A percentile compares a stretch with the other conserved stretches of the same genome.
Evolutionary conservation across 1,284 basidiomycete genomes (phyloP).

Genomic region (Gomphus bonarii): DNA sequence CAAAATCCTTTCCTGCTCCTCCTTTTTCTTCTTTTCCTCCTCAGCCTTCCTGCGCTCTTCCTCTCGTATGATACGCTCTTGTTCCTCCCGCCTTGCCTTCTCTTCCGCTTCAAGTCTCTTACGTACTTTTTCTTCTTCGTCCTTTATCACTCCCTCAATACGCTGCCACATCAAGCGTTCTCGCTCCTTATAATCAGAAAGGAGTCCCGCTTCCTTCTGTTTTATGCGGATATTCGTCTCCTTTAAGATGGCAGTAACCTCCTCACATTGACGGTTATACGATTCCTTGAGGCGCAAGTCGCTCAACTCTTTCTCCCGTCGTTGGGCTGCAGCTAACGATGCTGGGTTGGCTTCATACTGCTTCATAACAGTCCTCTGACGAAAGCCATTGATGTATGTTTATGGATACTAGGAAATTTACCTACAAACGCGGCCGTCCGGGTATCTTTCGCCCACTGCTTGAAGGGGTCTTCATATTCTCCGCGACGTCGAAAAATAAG

Average conservation of each 20-base stretch:
- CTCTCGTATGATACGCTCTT: slow-evolving; percentile 22
- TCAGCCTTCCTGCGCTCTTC: slow-evolving; percentile 24
- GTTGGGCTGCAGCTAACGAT: slow-evolving; percentile 29
- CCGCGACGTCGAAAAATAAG: slow-evolving; percentile 57
- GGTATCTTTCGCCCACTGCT: slow-evolving; percentile 65
- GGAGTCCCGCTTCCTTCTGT: slow-evolving; percentile 34
- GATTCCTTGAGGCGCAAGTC: slow-evolving; percentile 27
- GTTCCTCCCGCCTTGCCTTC: slow-evolving; percentile 21
- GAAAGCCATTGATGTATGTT: not conserved
- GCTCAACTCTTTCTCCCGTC: slow-evolving; percentile 27
- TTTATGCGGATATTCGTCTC: slow-evolving; percentile 34
- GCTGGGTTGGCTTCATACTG: slow-evolving; percentile 28
- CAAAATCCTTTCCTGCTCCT: slow-evolving; percentile 19
- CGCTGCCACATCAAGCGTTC: slow-evolving; percentile 44
- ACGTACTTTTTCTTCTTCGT: slow-evolving; percentile 52
- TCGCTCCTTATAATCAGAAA: slow-evolving; percentile 38
- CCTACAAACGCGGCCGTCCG: slow-evolving; percentile 62
- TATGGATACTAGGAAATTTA: slow-evolving; percentile 12
- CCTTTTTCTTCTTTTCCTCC: slow-evolving; percentile 19
- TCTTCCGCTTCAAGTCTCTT: slow-evolving; percentile 42
- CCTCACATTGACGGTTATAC: slow-evolving; percentile 37
- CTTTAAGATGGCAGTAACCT: slow-evolving; percentile 36
- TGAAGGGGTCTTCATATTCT: slow-evolving; percentile 61
- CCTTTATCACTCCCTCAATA: slow-evolving; percentile 52
- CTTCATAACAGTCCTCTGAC: slow-evolving; percentile 49